Evolutionary conservation across 2,329 filamentous ascomycete genomes (phyloP).

Genomic region (Grosmannia clavigera): DNA sequence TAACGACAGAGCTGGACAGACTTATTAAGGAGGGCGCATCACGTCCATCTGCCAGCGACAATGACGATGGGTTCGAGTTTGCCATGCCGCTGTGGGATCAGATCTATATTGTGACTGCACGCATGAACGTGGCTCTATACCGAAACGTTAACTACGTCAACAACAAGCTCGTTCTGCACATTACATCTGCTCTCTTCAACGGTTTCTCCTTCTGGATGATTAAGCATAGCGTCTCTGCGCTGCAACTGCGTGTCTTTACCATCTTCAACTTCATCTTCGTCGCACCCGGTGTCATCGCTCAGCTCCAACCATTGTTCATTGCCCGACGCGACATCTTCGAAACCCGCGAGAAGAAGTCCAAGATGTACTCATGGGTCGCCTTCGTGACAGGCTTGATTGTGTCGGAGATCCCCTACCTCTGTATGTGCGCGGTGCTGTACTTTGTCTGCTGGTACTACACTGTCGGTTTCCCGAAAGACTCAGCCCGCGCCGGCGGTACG

Average conservation of each 20-base stretch:
- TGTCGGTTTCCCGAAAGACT: slow-evolving; percentile 37
- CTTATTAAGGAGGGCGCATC: slow-evolving; percentile 35
- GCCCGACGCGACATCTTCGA: slow-evolving; percentile 56
- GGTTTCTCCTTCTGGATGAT: slow-evolving; percentile 43
- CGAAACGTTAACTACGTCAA: slow-evolving; percentile 60
- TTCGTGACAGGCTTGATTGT: slow-evolving; percentile 54
- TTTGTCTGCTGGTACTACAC: slow-evolving; percentile 32
- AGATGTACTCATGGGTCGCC: slow-evolving; percentile 56
- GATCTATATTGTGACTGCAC: slow-evolving; percentile 44
- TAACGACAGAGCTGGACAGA: slow-evolving; percentile 53
- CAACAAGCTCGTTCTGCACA: slow-evolving; percentile 46
- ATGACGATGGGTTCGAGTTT: slow-evolving; percentile 44
- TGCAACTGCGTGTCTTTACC: slow-evolving; percentile 58
- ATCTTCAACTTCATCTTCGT: slow-evolving; percentile 60
- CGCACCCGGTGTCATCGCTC: slow-evolving; percentile 51
- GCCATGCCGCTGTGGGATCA: slow-evolving; percentile 55
- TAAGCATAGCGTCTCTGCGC: slow-evolving; percentile 35
- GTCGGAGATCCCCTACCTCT: slow-evolving; percentile 52
- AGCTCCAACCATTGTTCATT: slow-evolving; percentile 61
- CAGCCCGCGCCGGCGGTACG: slow-evolving; percentile 38
- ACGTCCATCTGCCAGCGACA: not conserved
- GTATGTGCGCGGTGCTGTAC: slow-evolving; percentile 35
- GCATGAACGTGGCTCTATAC: slow-evolving; percentile 64
- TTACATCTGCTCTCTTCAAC: slow-evolving; percentile 43
- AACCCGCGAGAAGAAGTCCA: slow-evolving; percentile 55